These are phyloP conservation scores for Spizellomyces sp. DNA, from an alignment of 192 early-diverging fungal species.

Conservation along the genomic window DNA sequence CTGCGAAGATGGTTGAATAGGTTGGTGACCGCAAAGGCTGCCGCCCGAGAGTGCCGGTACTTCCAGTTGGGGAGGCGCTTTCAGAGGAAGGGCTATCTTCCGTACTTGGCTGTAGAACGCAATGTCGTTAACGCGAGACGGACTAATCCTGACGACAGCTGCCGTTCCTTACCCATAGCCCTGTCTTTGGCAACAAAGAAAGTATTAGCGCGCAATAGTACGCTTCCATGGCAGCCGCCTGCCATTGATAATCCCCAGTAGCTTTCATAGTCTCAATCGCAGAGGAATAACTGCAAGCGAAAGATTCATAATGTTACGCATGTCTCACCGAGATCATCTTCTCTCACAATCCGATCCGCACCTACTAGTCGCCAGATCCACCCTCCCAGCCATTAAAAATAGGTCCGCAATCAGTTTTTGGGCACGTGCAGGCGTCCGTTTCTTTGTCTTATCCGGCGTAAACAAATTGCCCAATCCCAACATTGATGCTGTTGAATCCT, in stretches of 20 bases:
- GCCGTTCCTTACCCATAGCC: conserved; percentile 53
- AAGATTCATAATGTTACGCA: not conserved
- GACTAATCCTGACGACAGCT: too few relatives aligned
- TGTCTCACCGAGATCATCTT: not conserved
- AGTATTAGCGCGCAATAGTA: conserved; percentile 65
- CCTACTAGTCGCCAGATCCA: conserved; percentile 70
- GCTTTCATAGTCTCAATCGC: conserved; percentile 70
- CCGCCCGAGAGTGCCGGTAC: not conserved
- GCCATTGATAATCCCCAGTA: conserved; percentile 75
- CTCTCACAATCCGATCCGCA: conserved; percentile 17
- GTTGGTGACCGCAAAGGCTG: conserved; percentile 4
- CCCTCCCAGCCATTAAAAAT: conserved; percentile 71
- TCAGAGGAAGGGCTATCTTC: not conserved
- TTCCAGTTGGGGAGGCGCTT: not conserved
- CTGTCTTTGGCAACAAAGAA: conserved; percentile 60
- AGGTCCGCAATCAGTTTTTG: conserved; percentile 76
- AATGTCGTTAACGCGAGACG: not conserved
- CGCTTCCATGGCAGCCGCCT: conserved; percentile 72
- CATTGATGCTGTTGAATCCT: conserved; percentile 30
- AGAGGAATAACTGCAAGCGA: conserved; percentile 52
- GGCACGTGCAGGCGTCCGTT: conserved; percentile 68
- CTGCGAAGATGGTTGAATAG: conserved; percentile 10
- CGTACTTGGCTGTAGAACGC: not conserved
- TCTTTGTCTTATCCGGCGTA: conserved; percentile 51
- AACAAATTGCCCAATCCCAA: conserved; percentile 31